Conservation (phyloP, 192 early-diverging fungal species). For the Piromyces sp. region DNA sequence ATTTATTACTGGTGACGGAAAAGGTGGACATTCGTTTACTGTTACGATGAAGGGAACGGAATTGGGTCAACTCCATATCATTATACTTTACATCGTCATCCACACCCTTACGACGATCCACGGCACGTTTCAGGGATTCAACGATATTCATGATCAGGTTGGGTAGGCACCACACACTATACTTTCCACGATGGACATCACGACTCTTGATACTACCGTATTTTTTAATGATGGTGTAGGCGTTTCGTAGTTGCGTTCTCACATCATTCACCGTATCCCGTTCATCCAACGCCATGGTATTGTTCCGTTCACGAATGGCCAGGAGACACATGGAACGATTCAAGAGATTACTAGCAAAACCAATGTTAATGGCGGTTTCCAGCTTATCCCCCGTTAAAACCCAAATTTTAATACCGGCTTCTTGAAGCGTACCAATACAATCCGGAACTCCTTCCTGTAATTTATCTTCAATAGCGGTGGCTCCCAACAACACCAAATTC, state of each 20-base stretch:
- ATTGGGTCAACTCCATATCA: background rate
- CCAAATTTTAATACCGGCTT: conserved; percentile 3
- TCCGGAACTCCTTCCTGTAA: conserved; percentile 4
- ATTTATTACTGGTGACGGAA: background rate
- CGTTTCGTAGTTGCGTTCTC: background rate
- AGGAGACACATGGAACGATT: background rate
- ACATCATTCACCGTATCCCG: background rate
- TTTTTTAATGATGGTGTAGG: background rate
- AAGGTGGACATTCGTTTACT: background rate
- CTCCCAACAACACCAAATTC: background rate
- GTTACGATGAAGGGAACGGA: background rate
- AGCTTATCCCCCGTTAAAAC: conserved; percentile 6
- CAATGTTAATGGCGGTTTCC: conserved; percentile 4
- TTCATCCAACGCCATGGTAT: background rate
- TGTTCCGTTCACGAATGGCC: background rate
- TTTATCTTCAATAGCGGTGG: conserved; percentile 5
- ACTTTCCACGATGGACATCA: background rate
- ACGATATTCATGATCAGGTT: background rate
- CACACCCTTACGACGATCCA: background rate
- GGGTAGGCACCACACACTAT: background rate
- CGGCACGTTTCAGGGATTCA: background rate
- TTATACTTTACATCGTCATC: background rate
- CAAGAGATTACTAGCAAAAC: conserved; percentile 1
- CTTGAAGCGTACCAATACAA: background rate
- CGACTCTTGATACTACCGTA: background rate